Evolutionary conservation across 73 alveolate species (phyloP).

Genomic region (Paramecium pentaurelia): DNA sequence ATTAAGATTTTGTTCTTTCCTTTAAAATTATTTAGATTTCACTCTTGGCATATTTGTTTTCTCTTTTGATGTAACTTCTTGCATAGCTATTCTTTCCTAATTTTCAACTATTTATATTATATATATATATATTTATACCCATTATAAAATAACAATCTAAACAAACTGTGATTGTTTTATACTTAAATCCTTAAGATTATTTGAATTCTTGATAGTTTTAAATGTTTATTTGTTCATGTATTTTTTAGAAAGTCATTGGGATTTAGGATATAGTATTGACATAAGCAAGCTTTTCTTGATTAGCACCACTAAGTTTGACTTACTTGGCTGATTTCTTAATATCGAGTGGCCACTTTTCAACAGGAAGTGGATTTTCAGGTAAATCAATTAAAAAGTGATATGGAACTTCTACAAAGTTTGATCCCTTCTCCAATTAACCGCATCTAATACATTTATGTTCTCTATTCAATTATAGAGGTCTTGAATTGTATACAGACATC

Average conservation of each 20-base stretch:
- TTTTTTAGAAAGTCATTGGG: not conserved
- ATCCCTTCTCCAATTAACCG: not conserved
- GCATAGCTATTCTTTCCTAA: not conserved
- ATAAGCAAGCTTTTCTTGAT: not conserved
- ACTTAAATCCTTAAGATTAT: not conserved
- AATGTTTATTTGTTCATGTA: not conserved
- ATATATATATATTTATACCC: not conserved
- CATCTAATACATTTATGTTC: conserved; percentile 8
- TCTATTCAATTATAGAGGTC: conserved; percentile 7
- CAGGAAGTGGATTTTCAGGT: not conserved
- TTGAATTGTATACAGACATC: not conserved
- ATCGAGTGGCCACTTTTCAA: conserved; percentile 1
- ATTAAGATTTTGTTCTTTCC: not conserved
- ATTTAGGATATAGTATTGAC: not conserved
- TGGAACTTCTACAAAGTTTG: not conserved
- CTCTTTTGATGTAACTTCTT: not conserved
- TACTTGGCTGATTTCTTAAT: not conserved
- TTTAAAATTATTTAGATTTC: not conserved
- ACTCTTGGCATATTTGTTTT: not conserved
- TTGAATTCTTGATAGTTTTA: not conserved
- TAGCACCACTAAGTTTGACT: not conserved
- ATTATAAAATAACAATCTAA: not conserved
- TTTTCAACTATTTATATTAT: not conserved
- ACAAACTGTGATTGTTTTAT: not conserved
- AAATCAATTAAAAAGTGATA: conserved; percentile 1